phyloP scores from a whole-genome alignment of 257 asterid species.

The Sherardia arvensis region DNA sequence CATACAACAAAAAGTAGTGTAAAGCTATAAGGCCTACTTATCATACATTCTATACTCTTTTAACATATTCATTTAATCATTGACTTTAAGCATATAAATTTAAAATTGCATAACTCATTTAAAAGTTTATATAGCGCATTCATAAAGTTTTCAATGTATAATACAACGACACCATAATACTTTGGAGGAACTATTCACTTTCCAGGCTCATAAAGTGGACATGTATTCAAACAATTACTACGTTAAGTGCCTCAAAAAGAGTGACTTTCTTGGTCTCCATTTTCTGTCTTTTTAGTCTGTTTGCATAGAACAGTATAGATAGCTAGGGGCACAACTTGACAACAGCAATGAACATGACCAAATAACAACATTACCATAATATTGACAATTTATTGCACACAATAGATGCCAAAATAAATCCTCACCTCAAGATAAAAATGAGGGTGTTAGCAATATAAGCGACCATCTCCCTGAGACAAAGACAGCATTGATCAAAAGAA shows the following conservation, averaged over 20 bases:
- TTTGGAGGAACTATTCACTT: not conserved
- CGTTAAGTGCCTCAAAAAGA: not conserved
- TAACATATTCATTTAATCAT: too few relatives aligned
- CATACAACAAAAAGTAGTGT: too few relatives aligned
- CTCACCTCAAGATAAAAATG: conserved; percentile 91
- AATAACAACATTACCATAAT: not conserved
- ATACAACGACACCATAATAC: too few relatives aligned
- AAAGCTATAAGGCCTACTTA: too few relatives aligned
- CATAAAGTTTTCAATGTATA: not conserved
- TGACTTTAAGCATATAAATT: too few relatives aligned
- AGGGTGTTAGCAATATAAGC: conserved; percentile 90
- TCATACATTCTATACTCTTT: too few relatives aligned
- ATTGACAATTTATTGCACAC: not conserved
- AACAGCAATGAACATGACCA: not conserved
- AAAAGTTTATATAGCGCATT: not conserved
- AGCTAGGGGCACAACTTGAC: too few relatives aligned
- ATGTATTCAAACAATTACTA: not conserved
- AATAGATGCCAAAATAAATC: conserved; percentile 2
- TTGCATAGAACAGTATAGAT: too few relatives aligned
- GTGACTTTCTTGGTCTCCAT: not conserved
- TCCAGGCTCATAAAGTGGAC: not conserved
- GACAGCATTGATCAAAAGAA: conserved; percentile 11
- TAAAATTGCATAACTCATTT: not conserved
- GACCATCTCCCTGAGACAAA: conserved; percentile 93
- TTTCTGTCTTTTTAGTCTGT: not conserved